These are phyloP conservation scores for Neoboletus subvelutipes DNA, from an alignment of 768 basidiomycete species.

Conservation along the genomic window DNA sequence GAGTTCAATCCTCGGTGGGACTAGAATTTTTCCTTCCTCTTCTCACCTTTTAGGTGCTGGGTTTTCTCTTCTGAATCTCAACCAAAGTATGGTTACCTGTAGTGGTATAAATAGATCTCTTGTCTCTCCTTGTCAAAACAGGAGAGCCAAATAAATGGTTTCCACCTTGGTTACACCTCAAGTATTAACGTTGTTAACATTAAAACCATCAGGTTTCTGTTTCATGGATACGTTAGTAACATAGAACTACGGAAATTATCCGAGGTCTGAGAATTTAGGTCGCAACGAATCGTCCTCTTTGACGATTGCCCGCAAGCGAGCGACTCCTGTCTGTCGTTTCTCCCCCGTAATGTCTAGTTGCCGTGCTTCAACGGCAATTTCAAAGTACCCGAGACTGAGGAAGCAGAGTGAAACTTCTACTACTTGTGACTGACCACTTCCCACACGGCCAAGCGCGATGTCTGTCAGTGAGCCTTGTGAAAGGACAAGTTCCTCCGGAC, in stretches of 20 bases:
- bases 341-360: conserved; percentile 20
- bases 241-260: background rate
- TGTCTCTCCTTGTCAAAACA: background rate
- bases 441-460: conserved; percentile 63
- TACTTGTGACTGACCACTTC: conserved; percentile 49
- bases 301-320: conserved; percentile 18
- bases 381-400: conserved; percentile 66
- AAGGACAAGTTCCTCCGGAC: conserved; percentile 64
- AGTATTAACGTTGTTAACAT: background rate
- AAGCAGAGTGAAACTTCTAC: conserved; percentile 67
- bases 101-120: background rate
- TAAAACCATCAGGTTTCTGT: background rate
- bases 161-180: too few species aligned
- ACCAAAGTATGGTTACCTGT: background rate
- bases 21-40: conserved; percentile 37
- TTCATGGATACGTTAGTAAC: background rate
- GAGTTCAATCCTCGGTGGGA: conserved; percentile 64
- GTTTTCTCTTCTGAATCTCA: background rate
- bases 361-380: conserved; percentile 40
- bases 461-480: conserved; percentile 66
- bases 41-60: background rate
- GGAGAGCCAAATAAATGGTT: background rate
- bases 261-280: background rate
- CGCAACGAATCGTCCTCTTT: conserved; percentile 7
- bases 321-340: conserved; percentile 22